A percentile compares a stretch with the other conserved stretches of the same genome.
Evolutionary conservation across 192 early-diverging fungal species (phyloP).

Genomic region (Backusella luteola): DNA sequence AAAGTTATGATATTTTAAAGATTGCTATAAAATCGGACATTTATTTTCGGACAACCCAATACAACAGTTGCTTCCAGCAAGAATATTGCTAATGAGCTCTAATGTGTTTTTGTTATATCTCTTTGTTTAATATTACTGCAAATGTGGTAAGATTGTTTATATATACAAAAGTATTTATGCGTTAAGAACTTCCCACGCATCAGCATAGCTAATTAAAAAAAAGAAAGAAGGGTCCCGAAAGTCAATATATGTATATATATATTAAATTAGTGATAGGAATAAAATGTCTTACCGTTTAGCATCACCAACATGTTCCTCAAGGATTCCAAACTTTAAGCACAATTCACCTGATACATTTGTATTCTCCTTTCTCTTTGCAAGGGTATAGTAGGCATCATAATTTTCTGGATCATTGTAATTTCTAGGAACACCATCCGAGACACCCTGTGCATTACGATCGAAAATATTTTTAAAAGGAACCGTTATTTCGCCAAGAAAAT

Average conservation of each 20-base stretch:
- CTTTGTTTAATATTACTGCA: background rate
- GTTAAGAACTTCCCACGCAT: background rate
- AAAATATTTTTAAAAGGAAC: slow-evolving; percentile 47
- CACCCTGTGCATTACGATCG: slow-evolving; percentile 19
- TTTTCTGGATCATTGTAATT: slow-evolving; percentile 28
- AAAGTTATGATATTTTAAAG: no score
- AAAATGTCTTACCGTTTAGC: slow-evolving; percentile 4
- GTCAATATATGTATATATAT: background rate
- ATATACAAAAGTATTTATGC: background rate
- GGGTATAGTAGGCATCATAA: slow-evolving; percentile 1
- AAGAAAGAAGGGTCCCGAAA: background rate
- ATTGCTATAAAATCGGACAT: no score
- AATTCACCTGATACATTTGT: slow-evolving; percentile 25
- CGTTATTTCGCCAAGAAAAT: slow-evolving; percentile 60
- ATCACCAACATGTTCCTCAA: slow-evolving; percentile 19
- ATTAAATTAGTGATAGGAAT: background rate
- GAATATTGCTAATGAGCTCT: background rate
- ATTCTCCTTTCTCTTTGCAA: slow-evolving; percentile 23
- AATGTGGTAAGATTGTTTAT: background rate
- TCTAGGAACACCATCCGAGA: slow-evolving; percentile 13
- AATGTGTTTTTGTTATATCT: background rate
- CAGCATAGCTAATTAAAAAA: background rate
- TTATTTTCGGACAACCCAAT: no score
- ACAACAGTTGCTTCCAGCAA: background rate
- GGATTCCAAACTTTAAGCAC: slow-evolving; percentile 25